Base-by-base conservation (phyloP, 2,329 filamentous ascomycete genomes). In the Exophiala aquamarina region DNA sequence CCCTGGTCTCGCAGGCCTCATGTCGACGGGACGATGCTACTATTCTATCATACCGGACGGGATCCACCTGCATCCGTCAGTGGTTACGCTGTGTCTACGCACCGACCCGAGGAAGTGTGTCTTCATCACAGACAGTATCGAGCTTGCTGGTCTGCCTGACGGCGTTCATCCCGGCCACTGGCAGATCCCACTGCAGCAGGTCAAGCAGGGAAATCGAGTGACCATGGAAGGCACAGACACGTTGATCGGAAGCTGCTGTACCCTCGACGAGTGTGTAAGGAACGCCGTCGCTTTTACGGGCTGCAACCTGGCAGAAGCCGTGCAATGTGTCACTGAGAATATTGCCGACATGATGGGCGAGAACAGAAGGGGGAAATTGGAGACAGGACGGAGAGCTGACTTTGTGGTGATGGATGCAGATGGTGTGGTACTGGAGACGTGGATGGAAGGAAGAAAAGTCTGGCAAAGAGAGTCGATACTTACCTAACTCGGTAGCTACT, bases 31-130 rank as follows among this genome's bases (percentile, higher is more conserved):
- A 3, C 51, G 65, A 8, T 74, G 76, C 1, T 80, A 71, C 59
- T 80, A 71, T 62, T 73, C 71, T 17, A 60, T 80, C 36, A 79
- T 81, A 19, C 65, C 76, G 3, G 78, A 81, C 49, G 73, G 73
- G 23, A 70, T 78, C 41, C 78, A 81, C 50, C 61, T 81, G 3
- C 76, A 80, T 53, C 75, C 76, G 1, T 61, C 63, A 13, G 69
- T 78, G 1, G 67, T 75, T 0, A 69, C 70, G 0, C 64, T 80
- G 23, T 70, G 78, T 3, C 72, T 76, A 59, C 67, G 70, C 17
- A 61, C 71, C 2, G 70, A 71, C 23, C 74, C 74, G 2, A 51
- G 60, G 11, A 70, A 72, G 48, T 72, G 73, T 50, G 75, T 80
- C 38, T 61, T 78, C 36, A 70, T 79, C 49, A 79, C 76, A 1